These are phyloP conservation scores for Stromatinia cepivora DNA, from an alignment of 2,329 filamentous ascomycete genomes.

Conservation along the genomic window DNA sequence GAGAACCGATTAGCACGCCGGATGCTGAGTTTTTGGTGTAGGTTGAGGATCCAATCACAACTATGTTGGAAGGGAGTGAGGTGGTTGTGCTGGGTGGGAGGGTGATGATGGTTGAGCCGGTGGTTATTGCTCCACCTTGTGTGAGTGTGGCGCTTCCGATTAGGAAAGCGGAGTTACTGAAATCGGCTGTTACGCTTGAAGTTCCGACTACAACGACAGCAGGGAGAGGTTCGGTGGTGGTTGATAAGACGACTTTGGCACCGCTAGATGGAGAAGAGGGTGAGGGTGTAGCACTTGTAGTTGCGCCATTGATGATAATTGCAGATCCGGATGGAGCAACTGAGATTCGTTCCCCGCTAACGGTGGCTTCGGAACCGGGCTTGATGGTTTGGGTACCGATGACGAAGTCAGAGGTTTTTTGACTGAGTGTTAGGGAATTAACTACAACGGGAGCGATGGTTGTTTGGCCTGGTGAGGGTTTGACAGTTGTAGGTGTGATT, in stretches of 20 bases:
- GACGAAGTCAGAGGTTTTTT: constrained; percentile 29
- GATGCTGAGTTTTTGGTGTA: constrained; percentile 25
- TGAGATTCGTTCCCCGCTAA: constrained; percentile 33
- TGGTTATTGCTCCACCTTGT: constrained; percentile 26
- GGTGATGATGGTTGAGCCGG: constrained; percentile 16
- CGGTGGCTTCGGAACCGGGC: constrained; percentile 34
- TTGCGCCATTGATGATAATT: constrained; percentile 32
- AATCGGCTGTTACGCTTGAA: constrained; percentile 32
- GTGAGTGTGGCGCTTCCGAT: constrained; percentile 27
- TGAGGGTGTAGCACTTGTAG: constrained; percentile 12
- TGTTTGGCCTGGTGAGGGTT: constrained; percentile 21
- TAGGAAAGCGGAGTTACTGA: constrained; percentile 21
- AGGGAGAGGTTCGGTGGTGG: constrained; percentile 18
- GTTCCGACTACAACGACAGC: constrained; percentile 30
- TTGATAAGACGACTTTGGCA: constrained; percentile 2
- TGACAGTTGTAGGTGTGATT: constrained; percentile 13
- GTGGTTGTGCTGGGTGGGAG: neutral
- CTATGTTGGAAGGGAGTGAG: neutral
- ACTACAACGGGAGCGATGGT: constrained; percentile 29
- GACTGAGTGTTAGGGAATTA: constrained; percentile 30
- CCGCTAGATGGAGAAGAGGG: neutral
- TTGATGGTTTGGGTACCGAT: constrained; percentile 34
- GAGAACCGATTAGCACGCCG: constrained; percentile 23
- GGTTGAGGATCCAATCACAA: constrained; percentile 21
- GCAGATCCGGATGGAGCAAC: constrained; percentile 28